Conservation (phyloP, 1,284 basidiomycete species). For the Mycena citricolor region DNA sequence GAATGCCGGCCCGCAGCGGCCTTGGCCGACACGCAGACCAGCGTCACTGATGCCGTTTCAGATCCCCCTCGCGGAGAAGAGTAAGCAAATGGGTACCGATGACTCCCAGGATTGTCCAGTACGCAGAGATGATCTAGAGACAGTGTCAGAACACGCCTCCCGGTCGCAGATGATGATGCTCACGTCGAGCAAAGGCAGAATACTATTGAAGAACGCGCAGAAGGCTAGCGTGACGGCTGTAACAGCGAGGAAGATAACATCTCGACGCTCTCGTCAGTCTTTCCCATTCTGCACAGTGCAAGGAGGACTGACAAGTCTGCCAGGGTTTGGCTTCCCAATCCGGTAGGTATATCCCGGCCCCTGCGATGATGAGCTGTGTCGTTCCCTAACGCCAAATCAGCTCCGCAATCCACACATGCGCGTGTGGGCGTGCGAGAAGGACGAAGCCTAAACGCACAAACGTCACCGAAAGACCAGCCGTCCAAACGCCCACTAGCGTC, state of each 20-base stretch:
- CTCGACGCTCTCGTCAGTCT: constrained; percentile 30
- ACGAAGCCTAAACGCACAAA: constrained; percentile 39
- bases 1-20: constrained; percentile 48
- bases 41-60: constrained; percentile 36
- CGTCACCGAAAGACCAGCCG: constrained; percentile 49
- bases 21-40: constrained; percentile 48
- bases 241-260: constrained; percentile 52
- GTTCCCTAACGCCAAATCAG: constrained; percentile 38
- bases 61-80: constrained; percentile 25
- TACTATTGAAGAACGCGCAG: constrained; percentile 48
- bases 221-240: constrained; percentile 41
- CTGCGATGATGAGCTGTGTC: constrained; percentile 50
- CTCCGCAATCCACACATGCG: neutral
- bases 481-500: constrained; percentile 57
- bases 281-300: too few relatives aligned
- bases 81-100: constrained; percentile 34
- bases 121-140: constrained; percentile 46
- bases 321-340: constrained; percentile 48
- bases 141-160: constrained; percentile 1
- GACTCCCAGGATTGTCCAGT: constrained; percentile 53
- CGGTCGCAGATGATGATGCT: constrained; percentile 14
- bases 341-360: constrained; percentile 47
- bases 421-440: too few relatives aligned
- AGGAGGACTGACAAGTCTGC: constrained; percentile 46
- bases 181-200: constrained; percentile 51